These are phyloP conservation scores for Myxozyma neglecta DNA, from an alignment of 805 yeast genomes.

Conservation along the genomic window DNA sequence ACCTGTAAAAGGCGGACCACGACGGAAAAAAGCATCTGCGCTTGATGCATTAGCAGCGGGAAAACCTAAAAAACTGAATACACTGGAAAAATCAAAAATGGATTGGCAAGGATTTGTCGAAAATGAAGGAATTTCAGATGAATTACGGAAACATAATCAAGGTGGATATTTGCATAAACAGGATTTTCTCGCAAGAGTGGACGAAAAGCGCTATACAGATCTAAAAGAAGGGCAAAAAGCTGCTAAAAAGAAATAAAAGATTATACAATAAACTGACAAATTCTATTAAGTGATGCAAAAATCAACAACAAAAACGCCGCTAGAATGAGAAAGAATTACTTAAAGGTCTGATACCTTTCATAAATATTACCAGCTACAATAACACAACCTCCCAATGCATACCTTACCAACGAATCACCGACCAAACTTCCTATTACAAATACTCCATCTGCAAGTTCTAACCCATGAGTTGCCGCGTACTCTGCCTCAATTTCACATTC, in stretches of 20 bases:
- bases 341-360: conserved; percentile 4
- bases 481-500: not conserved
- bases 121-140: conserved; percentile 78
- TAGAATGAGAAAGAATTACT: not conserved
- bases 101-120: conserved; percentile 97
- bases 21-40: conserved; percentile 23
- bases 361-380: conserved; percentile 33
- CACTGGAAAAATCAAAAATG: conserved; percentile 85
- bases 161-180: conserved; percentile 91
- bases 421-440: conserved; percentile 38
- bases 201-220: conserved; percentile 54
- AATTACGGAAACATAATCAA: conserved; percentile 74
- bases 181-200: conserved; percentile 80
- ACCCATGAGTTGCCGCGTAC: conserved; percentile 22
- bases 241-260: conserved; percentile 9
- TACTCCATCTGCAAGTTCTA: conserved; percentile 31
- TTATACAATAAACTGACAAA: not conserved
- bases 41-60: conserved; percentile 30
- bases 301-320: not conserved
- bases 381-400: conserved; percentile 36
- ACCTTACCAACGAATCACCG: conserved; percentile 40
- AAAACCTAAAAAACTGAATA: conserved; percentile 75
- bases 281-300: not conserved
- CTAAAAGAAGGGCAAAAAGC: conserved; percentile 46
- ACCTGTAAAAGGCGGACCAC: not conserved